Conservation (phyloP, 1,284 basidiomycete genomes). For the Trichosporon coremiiforme region DNA sequence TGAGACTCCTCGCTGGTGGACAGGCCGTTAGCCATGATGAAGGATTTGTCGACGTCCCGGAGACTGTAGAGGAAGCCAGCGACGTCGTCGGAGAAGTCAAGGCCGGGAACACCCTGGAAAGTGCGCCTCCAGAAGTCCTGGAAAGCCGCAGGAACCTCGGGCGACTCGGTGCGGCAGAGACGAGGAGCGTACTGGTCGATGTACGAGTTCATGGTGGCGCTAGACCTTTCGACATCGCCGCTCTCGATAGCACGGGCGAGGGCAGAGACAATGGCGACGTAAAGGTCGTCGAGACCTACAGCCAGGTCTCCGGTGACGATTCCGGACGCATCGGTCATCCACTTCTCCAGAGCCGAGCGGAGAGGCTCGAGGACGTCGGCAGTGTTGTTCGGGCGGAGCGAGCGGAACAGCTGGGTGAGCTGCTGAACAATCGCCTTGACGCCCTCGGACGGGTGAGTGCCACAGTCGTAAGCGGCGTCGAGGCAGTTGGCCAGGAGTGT, state of each 20-base stretch:
- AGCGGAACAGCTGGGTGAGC: constrained; percentile 31
- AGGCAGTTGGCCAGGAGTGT: constrained; percentile 38
- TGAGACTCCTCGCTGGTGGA: constrained; percentile 15
- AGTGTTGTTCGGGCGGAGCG: constrained; percentile 33
- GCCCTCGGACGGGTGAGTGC: not conserved
- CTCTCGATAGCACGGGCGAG: constrained; percentile 36
- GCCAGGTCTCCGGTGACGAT: constrained; percentile 23
- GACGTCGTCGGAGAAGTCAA: constrained; percentile 42
- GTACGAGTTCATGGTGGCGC: constrained; percentile 38
- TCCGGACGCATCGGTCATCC: constrained; percentile 38
- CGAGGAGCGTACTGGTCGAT: constrained; percentile 47
- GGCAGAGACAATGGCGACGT: constrained; percentile 39
- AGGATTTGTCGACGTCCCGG: constrained; percentile 40
- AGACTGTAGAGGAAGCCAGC: constrained; percentile 43
- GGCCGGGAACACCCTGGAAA: constrained; percentile 35
- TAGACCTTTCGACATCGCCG: constrained; percentile 30
- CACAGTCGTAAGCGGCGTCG: constrained; percentile 33
- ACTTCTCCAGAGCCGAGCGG: constrained; percentile 28
- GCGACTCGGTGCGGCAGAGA: constrained; percentile 36
- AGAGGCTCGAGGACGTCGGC: constrained; percentile 31
- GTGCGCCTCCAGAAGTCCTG: constrained; percentile 44
- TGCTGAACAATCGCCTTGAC: constrained; percentile 1
- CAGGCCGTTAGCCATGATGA: constrained; percentile 44
- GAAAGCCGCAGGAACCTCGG: constrained; percentile 41
- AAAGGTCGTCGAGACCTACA: constrained; percentile 43